Conservation (phyloP, 371 early-diverging fungal species). For the Mortierella sp. region DNA sequence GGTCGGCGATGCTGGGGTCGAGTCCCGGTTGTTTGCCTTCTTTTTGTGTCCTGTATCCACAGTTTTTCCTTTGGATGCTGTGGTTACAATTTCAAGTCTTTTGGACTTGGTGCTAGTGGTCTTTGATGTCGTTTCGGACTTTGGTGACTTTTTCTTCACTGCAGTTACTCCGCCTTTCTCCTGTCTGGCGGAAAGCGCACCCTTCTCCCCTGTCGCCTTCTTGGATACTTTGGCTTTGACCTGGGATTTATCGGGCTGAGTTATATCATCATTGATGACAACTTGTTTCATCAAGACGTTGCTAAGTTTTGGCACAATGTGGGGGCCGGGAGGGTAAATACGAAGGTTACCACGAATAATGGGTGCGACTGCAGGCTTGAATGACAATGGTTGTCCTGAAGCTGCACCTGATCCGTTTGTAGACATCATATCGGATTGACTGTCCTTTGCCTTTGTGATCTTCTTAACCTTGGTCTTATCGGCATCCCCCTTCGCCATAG, state of each 20-base stretch:
- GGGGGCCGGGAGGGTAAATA: constrained; percentile 51
- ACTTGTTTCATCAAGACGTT: constrained; percentile 7
- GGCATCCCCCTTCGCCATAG: background rate
- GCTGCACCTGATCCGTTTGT: background rate
- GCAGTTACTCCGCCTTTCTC: constrained; percentile 3
- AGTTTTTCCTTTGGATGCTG: constrained; percentile 20
- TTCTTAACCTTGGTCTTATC: constrained; percentile 18
- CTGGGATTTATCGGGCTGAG: constrained; percentile 8
- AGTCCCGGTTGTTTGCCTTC: constrained; percentile 2
- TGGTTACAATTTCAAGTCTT: background rate
- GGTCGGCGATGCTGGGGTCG: background rate
- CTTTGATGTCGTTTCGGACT: background rate
- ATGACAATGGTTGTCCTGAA: background rate
- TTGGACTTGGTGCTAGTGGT: background rate
- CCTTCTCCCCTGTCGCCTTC: constrained; percentile 17
- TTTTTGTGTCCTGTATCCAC: constrained; percentile 8
- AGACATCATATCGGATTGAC: background rate
- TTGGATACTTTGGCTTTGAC: constrained; percentile 17
- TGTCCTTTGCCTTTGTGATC: background rate
- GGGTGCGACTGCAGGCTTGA: constrained; percentile 28
- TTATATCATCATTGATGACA: background rate
- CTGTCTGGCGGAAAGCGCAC: background rate
- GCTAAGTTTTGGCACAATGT: constrained; percentile 26
- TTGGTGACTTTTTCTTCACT: constrained; percentile 2
- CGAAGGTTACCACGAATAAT: constrained; percentile 52